These are phyloP conservation scores for Cadophora sp. DNA, from an alignment of 2,329 filamentous ascomycete genomes.

Conservation along the genomic window DNA sequence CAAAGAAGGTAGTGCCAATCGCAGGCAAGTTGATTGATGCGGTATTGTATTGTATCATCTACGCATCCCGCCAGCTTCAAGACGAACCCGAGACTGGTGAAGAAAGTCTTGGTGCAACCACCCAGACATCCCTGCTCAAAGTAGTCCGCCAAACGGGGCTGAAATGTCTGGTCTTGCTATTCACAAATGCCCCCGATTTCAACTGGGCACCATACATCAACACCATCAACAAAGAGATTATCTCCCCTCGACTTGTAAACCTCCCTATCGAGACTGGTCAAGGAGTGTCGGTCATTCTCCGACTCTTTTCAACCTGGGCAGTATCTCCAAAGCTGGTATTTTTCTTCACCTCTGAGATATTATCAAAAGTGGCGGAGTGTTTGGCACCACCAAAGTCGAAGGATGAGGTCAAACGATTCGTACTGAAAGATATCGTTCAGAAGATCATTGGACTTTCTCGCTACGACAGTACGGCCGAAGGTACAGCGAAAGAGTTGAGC, in stretches of 20 bases:
- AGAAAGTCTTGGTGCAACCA: conserved; percentile 46
- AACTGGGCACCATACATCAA: conserved; percentile 76
- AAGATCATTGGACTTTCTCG: conserved; percentile 69
- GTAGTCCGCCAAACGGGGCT: conserved; percentile 75
- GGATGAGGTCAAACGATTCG: conserved; percentile 84
- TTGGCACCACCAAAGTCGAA: conserved; percentile 77
- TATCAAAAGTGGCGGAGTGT: conserved; percentile 75
- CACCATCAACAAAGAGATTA: conserved; percentile 74
- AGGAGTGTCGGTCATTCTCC: conserved; percentile 82
- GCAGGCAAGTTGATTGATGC: conserved; percentile 74
- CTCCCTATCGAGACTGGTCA: conserved; percentile 88
- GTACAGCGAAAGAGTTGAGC: conserved; percentile 51
- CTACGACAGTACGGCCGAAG: conserved; percentile 52
- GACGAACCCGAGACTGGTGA: conserved; percentile 45
- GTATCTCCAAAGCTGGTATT: conserved; percentile 68
- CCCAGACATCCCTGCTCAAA: conserved; percentile 64
- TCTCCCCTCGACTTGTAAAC: conserved; percentile 78
- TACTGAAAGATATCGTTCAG: conserved; percentile 73
- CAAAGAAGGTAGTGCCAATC: conserved; percentile 73
- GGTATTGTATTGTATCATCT: conserved; percentile 81
- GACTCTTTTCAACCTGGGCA: conserved; percentile 83
- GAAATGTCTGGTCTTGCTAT: conserved; percentile 82
- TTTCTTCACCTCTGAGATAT: conserved; percentile 71
- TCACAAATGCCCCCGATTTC: conserved; percentile 73
- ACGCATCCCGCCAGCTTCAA: conserved; percentile 66